Conservation (phyloP, 345 rosid genomes). For the Trapa incisa region DNA sequence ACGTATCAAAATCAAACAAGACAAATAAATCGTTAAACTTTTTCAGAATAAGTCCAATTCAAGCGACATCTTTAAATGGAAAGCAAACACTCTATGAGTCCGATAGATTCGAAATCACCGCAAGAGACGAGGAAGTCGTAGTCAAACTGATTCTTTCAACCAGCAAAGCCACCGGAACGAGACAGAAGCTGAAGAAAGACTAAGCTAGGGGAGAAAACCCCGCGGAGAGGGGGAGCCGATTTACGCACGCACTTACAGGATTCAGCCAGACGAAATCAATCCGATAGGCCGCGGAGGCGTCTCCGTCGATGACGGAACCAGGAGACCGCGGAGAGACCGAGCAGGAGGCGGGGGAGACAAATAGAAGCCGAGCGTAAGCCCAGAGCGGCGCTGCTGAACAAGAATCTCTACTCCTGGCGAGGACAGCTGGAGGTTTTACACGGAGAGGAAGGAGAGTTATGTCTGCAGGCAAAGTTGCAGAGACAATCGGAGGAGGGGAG, state of each 20-base stretch:
- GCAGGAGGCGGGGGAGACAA: neutral
- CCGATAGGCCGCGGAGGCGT: neutral
- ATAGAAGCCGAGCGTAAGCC: conserved; percentile 2
- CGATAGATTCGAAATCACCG: conserved; percentile 48
- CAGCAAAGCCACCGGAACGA: neutral
- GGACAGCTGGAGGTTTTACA: no score
- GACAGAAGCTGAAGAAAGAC: neutral
- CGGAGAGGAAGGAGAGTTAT: conserved; percentile 8
- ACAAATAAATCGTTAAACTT: conserved; percentile 1
- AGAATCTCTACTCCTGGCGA: neutral
- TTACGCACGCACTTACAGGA: neutral
- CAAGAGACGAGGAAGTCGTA: conserved; percentile 18
- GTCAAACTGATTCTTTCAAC: conserved; percentile 7
- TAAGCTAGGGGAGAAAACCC: neutral
- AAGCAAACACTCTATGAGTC: conserved; percentile 13
- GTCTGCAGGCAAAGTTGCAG: conserved; percentile 3
- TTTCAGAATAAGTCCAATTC: conserved; percentile 19
- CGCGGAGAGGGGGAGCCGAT: neutral
- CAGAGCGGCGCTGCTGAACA: neutral
- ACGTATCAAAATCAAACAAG: conserved; percentile 8
- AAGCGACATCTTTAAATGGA: conserved; percentile 26
- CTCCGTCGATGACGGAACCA: conserved; percentile 3
- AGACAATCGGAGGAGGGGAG: neutral
- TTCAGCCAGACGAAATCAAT: neutral
- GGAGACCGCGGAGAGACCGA: neutral